These are phyloP conservation scores for Pestalotiopsis sp. DNA, from an alignment of 2,329 filamentous ascomycete species.

Conservation along the genomic window DNA sequence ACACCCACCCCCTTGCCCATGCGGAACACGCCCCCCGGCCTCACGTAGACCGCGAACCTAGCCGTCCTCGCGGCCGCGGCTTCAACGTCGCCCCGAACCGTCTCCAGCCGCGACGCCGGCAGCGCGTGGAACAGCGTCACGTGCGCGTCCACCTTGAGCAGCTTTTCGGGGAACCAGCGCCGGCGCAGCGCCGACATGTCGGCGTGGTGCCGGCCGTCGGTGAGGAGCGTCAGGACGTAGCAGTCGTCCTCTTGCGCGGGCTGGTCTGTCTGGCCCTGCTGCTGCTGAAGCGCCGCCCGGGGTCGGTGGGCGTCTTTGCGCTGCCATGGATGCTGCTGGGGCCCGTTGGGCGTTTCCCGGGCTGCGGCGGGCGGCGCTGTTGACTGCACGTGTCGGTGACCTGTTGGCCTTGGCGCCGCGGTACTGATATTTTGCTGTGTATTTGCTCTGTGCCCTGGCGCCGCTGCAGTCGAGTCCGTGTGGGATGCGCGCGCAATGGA, in stretches of 20 bases:
- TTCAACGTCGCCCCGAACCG: conserved; percentile 10
- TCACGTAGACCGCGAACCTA: conserved; percentile 13
- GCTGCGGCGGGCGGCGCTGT: too few relatives aligned
- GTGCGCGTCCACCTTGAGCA: conserved; percentile 21
- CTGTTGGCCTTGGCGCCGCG: neutral
- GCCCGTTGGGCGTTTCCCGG: neutral
- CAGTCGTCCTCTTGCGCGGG: conserved; percentile 13
- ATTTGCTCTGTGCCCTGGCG: neutral
- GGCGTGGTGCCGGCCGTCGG: conserved; percentile 14
- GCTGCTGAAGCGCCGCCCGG: neutral
- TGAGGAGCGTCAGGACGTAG: conserved; percentile 20
- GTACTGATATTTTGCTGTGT: too few relatives aligned
- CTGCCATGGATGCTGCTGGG: neutral
- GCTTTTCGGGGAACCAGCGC: conserved; percentile 17
- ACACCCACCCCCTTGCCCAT: conserved; percentile 17
- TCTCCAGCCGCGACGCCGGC: conserved; percentile 15
- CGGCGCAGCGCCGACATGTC: conserved; percentile 18
- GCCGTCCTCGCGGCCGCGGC: neutral
- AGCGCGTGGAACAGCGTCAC: conserved; percentile 24
- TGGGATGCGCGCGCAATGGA: neutral
- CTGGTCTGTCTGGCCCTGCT: neutral
- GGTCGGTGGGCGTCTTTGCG: neutral
- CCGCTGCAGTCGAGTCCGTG: neutral
- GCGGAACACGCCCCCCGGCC: conserved; percentile 11
- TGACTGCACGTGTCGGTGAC: neutral